Conservation (phyloP, 164 flowering plant genomes). For the Tetracentron sinense region DNA sequence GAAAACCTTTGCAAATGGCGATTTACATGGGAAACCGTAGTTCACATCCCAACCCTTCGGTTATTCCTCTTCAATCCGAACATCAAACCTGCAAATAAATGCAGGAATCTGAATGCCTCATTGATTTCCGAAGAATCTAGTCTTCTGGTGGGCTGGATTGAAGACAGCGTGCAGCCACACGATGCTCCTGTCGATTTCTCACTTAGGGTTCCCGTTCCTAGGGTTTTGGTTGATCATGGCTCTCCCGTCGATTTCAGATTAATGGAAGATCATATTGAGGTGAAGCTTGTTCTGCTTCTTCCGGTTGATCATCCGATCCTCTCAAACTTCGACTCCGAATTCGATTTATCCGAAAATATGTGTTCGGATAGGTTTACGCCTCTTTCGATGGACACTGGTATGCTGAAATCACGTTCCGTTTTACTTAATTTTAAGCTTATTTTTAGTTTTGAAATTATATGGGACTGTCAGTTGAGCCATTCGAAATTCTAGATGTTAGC, state of each 20-base stretch:
- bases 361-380: conserved; percentile 20
- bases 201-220: conserved; percentile 65
- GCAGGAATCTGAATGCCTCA: conserved; percentile 35
- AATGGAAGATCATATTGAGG: conserved; percentile 72
- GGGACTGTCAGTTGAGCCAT: no score
- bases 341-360: conserved; percentile 20
- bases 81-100: conserved; percentile 37
- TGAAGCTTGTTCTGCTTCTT: conserved; percentile 66
- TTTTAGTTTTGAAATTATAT: no score
- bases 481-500: no score
- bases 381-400: conserved; percentile 59
- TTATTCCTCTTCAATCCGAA: conserved; percentile 56
- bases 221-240: conserved; percentile 62
- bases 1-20: conserved; percentile 71
- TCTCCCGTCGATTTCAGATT: conserved; percentile 49
- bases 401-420: conserved; percentile 1
- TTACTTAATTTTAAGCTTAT: neutral
- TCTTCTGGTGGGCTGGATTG: conserved; percentile 44
- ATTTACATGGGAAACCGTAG: conserved; percentile 87
- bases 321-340: conserved; percentile 36
- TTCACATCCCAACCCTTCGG: conserved; percentile 61
- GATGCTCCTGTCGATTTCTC: conserved; percentile 14
- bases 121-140: conserved; percentile 30
- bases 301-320: conserved; percentile 84
- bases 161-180: conserved; percentile 10